Conservation (phyloP, 805 yeast species). For the Candida nanaspora region DNA sequence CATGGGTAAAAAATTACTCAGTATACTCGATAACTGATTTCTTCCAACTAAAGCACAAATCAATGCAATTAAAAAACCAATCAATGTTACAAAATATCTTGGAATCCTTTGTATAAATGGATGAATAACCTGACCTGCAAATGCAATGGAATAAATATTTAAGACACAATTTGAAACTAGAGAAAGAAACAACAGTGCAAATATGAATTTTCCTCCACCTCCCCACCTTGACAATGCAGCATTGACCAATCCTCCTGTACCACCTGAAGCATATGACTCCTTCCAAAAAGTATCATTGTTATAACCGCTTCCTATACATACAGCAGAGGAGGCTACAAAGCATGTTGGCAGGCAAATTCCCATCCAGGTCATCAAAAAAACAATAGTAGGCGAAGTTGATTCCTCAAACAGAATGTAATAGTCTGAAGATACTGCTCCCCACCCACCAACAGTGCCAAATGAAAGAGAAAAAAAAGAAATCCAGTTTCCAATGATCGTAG, state of each 20-base stretch:
- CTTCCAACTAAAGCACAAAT: conserved; percentile 65
- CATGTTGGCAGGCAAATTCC: conserved; percentile 61
- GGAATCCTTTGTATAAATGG: conserved; percentile 43
- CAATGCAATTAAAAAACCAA: conserved; percentile 48
- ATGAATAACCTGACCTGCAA: conserved; percentile 55
- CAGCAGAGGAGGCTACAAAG: conserved; percentile 59
- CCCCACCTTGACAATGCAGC: conserved; percentile 58
- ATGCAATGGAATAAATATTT: conserved; percentile 69
- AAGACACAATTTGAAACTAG: conserved; percentile 69
- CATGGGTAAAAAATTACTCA: conserved; percentile 75
- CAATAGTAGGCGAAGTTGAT: conserved; percentile 42
- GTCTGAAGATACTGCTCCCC: conserved; percentile 77
- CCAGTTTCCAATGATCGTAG: conserved; percentile 51
- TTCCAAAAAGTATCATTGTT: conserved; percentile 43
- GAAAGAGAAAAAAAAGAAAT: conserved; percentile 57
- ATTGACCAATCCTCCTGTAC: conserved; percentile 64
- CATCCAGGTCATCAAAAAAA: conserved; percentile 50
- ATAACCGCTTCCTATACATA: conserved; percentile 53
- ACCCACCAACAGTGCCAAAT: conserved; percentile 66
- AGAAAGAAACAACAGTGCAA: conserved; percentile 55
- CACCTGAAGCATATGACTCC: conserved; percentile 42
- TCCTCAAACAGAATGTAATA: conserved; percentile 73
- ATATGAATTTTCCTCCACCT: conserved; percentile 62
- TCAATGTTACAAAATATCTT: conserved; percentile 60
- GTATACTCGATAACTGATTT: conserved; percentile 53